Evolutionary conservation across 176 grass and related monocot species (phyloP).

Genomic region (Phyllostachys edulis): DNA sequence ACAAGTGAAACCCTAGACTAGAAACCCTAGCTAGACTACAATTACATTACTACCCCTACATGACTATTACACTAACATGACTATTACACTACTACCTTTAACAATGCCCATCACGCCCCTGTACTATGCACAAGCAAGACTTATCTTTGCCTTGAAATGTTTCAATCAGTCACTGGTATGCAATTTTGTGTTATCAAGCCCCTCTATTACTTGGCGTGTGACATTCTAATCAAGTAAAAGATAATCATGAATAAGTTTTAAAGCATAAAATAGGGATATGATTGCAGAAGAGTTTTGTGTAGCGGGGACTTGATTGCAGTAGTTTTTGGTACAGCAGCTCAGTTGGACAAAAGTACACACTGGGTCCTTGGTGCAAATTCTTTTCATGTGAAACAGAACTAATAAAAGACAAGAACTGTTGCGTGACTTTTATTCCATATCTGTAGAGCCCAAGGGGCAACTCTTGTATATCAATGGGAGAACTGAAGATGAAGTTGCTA

Average conservation of each 20-base stretch:
- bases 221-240: neutral
- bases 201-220: neutral
- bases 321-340: neutral
- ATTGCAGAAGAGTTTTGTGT: neutral
- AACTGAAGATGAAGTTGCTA: constrained; percentile 86
- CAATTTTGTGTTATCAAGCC: neutral
- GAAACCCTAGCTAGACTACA: too few relatives aligned
- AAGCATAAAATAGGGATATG: neutral
- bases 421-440: constrained; percentile 18
- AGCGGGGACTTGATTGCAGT: neutral
- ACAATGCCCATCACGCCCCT: too few relatives aligned
- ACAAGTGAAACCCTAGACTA: too few relatives aligned
- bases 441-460: constrained; percentile 87
- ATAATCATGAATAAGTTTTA: constrained; percentile 23
- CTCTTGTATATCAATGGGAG: constrained; percentile 90
- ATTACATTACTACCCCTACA: too few relatives aligned
- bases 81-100: too few relatives aligned
- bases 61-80: too few relatives aligned
- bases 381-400: constrained; percentile 15
- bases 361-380: neutral
- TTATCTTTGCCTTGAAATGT: neutral
- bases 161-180: neutral
- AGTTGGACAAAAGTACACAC: neutral
- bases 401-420: constrained; percentile 5
- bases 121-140: neutral